Evolutionary conservation across 768 basidiomycete species (phyloP).

Genomic region (Naematelia aurantialba): DNA sequence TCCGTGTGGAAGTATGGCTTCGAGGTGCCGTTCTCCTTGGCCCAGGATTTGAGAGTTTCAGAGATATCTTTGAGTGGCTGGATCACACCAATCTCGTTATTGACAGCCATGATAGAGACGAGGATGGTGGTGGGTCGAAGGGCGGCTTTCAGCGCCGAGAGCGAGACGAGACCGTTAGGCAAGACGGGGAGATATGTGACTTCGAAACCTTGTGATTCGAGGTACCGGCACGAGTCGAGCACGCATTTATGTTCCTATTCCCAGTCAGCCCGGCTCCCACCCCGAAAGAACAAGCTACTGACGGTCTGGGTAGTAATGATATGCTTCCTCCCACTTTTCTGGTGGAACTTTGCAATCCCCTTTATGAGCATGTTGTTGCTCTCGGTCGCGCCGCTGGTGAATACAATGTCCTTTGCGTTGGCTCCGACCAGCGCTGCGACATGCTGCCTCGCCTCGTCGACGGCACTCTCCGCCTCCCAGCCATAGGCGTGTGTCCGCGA

Average conservation of each 20-base stretch:
- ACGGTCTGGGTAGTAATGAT: slow-evolving; percentile 94
- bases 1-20: slow-evolving; percentile 90
- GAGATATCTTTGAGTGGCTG: slow-evolving; percentile 97
- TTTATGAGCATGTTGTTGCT: slow-evolving; percentile 97
- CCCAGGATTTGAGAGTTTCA: slow-evolving; percentile 59
- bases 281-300: slow-evolving; percentile 41
- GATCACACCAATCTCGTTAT: slow-evolving; percentile 98
- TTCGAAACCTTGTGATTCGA: slow-evolving; percentile 95
- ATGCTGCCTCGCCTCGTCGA: slow-evolving; percentile 89
- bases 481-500: slow-evolving; percentile 98
- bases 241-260: slow-evolving; percentile 98
- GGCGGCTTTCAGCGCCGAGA: slow-evolving; percentile 74
- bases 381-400: slow-evolving; percentile 97
- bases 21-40: slow-evolving; percentile 66
- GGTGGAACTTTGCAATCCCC: slow-evolving; percentile 91
- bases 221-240: slow-evolving; percentile 90
- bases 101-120: slow-evolving; percentile 98
- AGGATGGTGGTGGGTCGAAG: slow-evolving; percentile 89
- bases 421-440: slow-evolving; percentile 91
- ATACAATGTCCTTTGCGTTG: slow-evolving; percentile 89
- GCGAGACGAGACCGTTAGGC: slow-evolving; percentile 72
- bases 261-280: background rate
- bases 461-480: slow-evolving; percentile 95
- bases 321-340: slow-evolving; percentile 77
- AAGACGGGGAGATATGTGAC: slow-evolving; percentile 96